Percentiles rank a stretch among this genome's conserved stretches.
Evolutionary conservation across 192 early-diverging fungal species (phyloP).

Genomic region (Coemansia sp.): DNA sequence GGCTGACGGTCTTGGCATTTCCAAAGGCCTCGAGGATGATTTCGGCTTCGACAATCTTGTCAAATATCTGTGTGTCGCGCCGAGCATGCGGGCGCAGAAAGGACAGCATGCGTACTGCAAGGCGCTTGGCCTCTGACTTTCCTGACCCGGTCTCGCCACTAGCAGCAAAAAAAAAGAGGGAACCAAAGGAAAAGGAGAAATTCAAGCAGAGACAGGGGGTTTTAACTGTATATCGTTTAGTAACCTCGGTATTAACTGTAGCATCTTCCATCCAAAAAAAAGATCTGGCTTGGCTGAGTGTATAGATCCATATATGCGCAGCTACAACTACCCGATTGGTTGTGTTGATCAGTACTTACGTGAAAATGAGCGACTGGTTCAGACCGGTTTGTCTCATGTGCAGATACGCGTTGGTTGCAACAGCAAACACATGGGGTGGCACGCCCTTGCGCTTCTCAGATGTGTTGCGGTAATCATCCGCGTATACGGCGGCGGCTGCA

Average conservation of each 20-base stretch:
- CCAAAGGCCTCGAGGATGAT: slow-evolving; percentile 85
- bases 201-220: no score
- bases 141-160: slow-evolving; percentile 83
- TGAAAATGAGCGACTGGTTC: slow-evolving; percentile 86
- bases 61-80: slow-evolving; percentile 66
- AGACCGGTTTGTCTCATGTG: slow-evolving; percentile 84
- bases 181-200: slow-evolving; percentile 23
- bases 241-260: no score
- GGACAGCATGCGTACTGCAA: slow-evolving; percentile 64
- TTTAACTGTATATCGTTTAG: no score
- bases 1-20: slow-evolving; percentile 71
- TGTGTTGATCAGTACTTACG: slow-evolving; percentile 59
- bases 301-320: background rate
- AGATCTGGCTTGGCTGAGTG: background rate
- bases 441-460: slow-evolving; percentile 50
- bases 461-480: slow-evolving; percentile 67
- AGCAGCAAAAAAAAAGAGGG: slow-evolving; percentile 44
- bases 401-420: slow-evolving; percentile 79
- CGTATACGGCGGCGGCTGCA: slow-evolving; percentile 67
- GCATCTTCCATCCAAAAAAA: no score
- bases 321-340: background rate
- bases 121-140: slow-evolving; percentile 75
- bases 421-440: slow-evolving; percentile 79
- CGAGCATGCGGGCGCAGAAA: slow-evolving; percentile 67
- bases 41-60: slow-evolving; percentile 66